Evolutionary conservation across 2,329 filamentous ascomycete genomes (phyloP).

Genomic region (Ramularia endophylla): DNA sequence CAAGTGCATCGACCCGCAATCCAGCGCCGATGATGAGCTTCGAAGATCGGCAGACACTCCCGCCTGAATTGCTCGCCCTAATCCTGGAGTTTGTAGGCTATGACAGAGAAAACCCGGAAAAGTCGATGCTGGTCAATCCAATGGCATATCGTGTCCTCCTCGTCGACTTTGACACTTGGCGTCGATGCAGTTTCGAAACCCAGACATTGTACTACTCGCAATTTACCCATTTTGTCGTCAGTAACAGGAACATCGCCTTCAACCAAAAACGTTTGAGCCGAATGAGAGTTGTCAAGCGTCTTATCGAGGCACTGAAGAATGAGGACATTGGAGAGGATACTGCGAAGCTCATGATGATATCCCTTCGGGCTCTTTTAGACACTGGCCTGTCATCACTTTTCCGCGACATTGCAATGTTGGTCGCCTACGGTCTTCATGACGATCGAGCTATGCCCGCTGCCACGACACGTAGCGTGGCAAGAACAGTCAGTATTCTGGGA

Average conservation of each 20-base stretch:
- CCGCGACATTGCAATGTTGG: constrained; percentile 79
- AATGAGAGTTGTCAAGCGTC: constrained; percentile 87
- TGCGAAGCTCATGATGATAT: constrained; percentile 67
- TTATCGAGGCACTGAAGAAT: constrained; percentile 84
- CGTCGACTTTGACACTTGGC: constrained; percentile 91
- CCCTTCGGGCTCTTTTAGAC: constrained; percentile 73
- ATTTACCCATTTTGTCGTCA: constrained; percentile 80
- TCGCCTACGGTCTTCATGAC: constrained; percentile 84
- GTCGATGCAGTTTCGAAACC: constrained; percentile 66
- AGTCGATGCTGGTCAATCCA: constrained; percentile 93
- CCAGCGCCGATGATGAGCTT: constrained; percentile 17
- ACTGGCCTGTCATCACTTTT: constrained; percentile 79
- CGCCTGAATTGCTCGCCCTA: constrained; percentile 61
- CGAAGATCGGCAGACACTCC: constrained; percentile 48
- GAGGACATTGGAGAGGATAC: constrained; percentile 69
- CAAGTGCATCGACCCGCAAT: constrained; percentile 20
- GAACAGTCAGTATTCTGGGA: constrained; percentile 23
- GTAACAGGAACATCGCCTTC: constrained; percentile 87
- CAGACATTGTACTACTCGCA: constrained; percentile 91
- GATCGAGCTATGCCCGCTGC: constrained; percentile 34
- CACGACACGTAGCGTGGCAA: constrained; percentile 21
- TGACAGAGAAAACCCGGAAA: constrained; percentile 67
- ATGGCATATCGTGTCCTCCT: constrained; percentile 87
- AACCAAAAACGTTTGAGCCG: constrained; percentile 79
- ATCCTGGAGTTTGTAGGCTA: constrained; percentile 87